Evolutionary conservation across 352 stramenopile species (phyloP), one percentile per base, ranked within the genome.

Genomic region (Blastocystis sp.): DNA sequence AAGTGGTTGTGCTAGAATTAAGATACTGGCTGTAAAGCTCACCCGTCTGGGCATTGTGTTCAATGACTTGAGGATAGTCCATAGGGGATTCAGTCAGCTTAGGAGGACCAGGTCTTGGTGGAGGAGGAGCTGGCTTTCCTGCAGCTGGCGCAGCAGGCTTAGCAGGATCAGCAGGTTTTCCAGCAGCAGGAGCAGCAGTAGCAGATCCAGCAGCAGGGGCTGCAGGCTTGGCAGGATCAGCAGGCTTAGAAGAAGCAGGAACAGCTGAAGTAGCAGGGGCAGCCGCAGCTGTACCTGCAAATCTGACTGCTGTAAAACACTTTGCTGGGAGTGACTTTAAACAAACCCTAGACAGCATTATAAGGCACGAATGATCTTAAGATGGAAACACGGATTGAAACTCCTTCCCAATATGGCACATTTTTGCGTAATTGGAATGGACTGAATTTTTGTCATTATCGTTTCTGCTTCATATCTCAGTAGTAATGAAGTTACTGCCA

Each of bases 11-110:
- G 68, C 73, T 84, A 51, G 15, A 19, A n/a, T 5, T 84, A 44
- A 84, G 5, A 9, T n/a, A 33, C 33, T 57, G 15, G 13, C 13
- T 17, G 0, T 19, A 69, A n/a, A 53, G 11, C 48, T 19, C 33
- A 69, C 73, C 73, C 17, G 33, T 68, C 56, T 84, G 73, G 33
- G n/a, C 51, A 53, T 84, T 84, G 42, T 60, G 53, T 40, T 84
- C 73, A 35, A 42, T 84, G 53, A 66, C 53, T 37, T 69, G 33
- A 44, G 73, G 53, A 42, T 84, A 84, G 48, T 84, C 73, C 73
- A 84, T 66, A 42, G 73, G 73, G 22, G 73, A 84, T n/a, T 84
- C 73, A 22, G 73, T 84, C 3, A 84, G 73, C 73, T 84, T 84
- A 27, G 73, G 73, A 64, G 73, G 73, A 66, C 73, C 73, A 9